Evolutionary conservation across 108 stramenopile species (phyloP), one percentile per base, ranked within the genome.

Genomic region (Discostella pseudostelligera): DNA sequence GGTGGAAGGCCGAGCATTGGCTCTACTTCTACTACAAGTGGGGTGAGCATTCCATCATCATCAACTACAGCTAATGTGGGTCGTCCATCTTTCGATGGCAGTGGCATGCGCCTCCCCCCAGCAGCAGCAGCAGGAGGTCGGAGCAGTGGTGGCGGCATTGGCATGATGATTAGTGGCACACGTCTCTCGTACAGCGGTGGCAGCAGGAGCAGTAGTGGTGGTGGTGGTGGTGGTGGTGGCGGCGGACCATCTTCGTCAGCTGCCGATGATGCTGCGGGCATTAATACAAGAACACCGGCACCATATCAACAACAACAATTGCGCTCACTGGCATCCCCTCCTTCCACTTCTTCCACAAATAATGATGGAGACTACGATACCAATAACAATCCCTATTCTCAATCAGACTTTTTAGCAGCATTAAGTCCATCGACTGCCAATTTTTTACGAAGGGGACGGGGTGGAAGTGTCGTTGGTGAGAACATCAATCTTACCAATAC

Each of bases 351-450:
- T 13, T 45, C 67, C 21, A 39, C 56, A 8, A 48, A 2, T 12
- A 32, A 47, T 24, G 35, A 20, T 22, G 10, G 12, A 4, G 45
- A 26, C n/a, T 20, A 61, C 60, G 46, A 60, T 8, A 39, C 20
- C 25, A 24, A 29, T 14, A 3, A 25, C 45, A 45, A 28, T 26
- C 46, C 6, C 16, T 21, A 48, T 48, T 48, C 62, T 1, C 63
- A 48, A 49, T 59, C 44, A 14, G 66, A 59, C 2, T 45, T 62
- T 50, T 44, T 62, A 8, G 69, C 53, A 5, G 53, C 51, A 19
- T 45, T 62, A 12, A 29, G 50, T 62, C 69, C 69, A 39, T 36
- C 53, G 19, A 70, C 69, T 1, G 68, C 58, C 22, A 56, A 37
- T 20, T 69, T 57, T 43, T 51, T 59, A 5, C 28, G 7, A n/a